These are phyloP conservation scores for Straminergon stramineum DNA, from an alignment of 225 moss, liverwort and hornwort species.

Conservation along the genomic window DNA sequence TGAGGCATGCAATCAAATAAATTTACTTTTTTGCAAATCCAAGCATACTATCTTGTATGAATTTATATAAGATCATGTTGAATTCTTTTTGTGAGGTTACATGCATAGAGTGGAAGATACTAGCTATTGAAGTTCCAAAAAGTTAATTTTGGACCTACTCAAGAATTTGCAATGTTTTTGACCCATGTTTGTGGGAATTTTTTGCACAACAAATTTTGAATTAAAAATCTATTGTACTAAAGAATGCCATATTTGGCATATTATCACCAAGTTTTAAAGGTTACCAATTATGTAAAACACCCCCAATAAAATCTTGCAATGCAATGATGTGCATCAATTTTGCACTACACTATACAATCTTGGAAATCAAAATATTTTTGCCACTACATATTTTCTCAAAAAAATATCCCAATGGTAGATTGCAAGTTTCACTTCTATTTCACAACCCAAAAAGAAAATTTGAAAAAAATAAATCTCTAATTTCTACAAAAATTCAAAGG, in stretches of 20 bases:
- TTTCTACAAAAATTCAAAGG: neutral
- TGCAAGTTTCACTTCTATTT: neutral
- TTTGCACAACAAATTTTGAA: neutral
- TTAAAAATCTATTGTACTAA: no score
- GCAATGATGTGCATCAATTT: neutral
- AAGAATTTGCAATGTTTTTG: rapidly evolving
- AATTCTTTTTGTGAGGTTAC: rapidly evolving
- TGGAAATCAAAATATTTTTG: neutral
- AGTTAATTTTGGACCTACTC: no score
- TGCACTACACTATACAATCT: neutral
- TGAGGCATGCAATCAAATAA: neutral
- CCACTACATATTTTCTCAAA: neutral
- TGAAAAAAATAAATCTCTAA: neutral
- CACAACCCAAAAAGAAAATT: neutral
- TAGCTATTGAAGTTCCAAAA: no score
- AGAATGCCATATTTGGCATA: neutral
- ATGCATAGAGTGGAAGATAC: no score
- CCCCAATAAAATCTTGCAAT: neutral
- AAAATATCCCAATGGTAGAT: neutral
- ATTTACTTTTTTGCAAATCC: neutral
- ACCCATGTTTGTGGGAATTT: rapidly evolving
- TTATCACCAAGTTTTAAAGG: neutral
- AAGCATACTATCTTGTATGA: neutral
- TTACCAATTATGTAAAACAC: neutral
- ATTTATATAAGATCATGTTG: neutral